Percentiles rank a stretch among this genome's conserved stretches.
Evolutionary conservation across 2,329 filamentous ascomycete species (phyloP).

Genomic region (Penicillium brasilianum): DNA sequence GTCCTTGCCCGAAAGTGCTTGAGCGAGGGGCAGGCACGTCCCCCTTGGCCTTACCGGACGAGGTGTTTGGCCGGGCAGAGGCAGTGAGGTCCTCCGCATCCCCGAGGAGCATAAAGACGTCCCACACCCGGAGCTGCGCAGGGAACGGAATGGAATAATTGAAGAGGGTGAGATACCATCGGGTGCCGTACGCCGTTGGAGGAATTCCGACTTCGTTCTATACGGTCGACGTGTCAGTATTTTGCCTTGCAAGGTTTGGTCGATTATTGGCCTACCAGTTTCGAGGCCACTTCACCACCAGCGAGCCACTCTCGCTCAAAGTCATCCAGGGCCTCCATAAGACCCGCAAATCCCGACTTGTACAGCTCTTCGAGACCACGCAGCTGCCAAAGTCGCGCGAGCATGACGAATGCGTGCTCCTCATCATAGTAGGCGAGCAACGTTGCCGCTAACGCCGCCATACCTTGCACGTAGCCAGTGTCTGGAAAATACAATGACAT

Average conservation of each 20-base stretch:
- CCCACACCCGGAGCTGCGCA: slow-evolving; percentile 94
- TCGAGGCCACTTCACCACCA: slow-evolving; percentile 75
- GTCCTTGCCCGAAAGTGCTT: slow-evolving; percentile 63
- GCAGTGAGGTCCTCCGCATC: slow-evolving; percentile 62
- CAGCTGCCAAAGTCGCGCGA: slow-evolving; percentile 90
- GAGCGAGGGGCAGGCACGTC: slow-evolving; percentile 29
- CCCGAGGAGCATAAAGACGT: slow-evolving; percentile 94
- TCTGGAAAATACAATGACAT: slow-evolving; percentile 89
- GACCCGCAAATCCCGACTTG: slow-evolving; percentile 77
- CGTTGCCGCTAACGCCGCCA: slow-evolving; percentile 92
- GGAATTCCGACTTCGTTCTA: slow-evolving; percentile 79
- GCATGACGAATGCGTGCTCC: slow-evolving; percentile 91
- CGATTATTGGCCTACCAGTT: slow-evolving; percentile 66
- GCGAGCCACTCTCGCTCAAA: slow-evolving; percentile 85
- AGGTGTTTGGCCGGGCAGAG: slow-evolving; percentile 21
- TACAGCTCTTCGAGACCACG: slow-evolving; percentile 87
- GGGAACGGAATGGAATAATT: slow-evolving; percentile 95
- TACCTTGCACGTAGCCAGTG: slow-evolving; percentile 95
- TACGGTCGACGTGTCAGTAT: slow-evolving; percentile 15
- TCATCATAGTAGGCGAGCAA: slow-evolving; percentile 97
- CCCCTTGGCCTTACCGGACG: slow-evolving; percentile 35
- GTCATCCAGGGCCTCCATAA: slow-evolving; percentile 84
- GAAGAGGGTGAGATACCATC: slow-evolving; percentile 97
- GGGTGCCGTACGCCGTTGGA: slow-evolving; percentile 89
- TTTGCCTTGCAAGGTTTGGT: not conserved